phyloP scores from a whole-genome alignment of 192 early-diverging fungal genomes.

The Gorgonomyces haynaldii region DNA sequence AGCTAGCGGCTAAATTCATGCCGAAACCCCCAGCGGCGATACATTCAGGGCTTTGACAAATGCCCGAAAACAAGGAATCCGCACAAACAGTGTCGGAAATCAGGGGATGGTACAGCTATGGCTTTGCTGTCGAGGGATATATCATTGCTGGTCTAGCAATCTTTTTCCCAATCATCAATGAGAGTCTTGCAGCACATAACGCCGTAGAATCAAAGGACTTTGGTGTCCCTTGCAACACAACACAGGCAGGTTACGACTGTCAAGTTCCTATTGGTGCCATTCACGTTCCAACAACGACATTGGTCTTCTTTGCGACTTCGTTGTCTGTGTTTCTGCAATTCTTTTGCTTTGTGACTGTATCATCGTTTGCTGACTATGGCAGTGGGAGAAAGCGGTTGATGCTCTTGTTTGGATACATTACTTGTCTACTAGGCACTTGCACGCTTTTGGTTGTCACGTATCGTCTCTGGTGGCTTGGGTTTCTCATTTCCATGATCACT shows the following conservation, averaged over 20 bases:
- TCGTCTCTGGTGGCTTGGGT: background rate
- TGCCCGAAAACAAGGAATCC: too few relatives aligned
- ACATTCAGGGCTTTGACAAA: too few relatives aligned
- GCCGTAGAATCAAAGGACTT: slow-evolving; percentile 3
- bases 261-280: background rate
- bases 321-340: slow-evolving; percentile 17
- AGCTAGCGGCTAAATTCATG: too few relatives aligned
- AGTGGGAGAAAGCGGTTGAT: background rate
- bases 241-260: background rate
- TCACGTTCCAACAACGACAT: background rate
- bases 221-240: slow-evolving; percentile 17
- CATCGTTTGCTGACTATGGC: slow-evolving; percentile 28
- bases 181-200: background rate
- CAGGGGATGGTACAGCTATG: too few relatives aligned
- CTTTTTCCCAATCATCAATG: slow-evolving; percentile 19
- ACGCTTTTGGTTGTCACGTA: background rate
- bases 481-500: slow-evolving; percentile 3
- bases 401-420: background rate
- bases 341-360: slow-evolving; percentile 16
- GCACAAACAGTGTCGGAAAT: too few relatives aligned
- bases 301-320: slow-evolving; percentile 11
- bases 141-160: too few relatives aligned
- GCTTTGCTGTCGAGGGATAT: too few relatives aligned
- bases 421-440: background rate
- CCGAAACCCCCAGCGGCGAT: too few relatives aligned